Percentiles rank a stretch among this genome's conserved stretches.
phyloP scores from a whole-genome alignment of 116 monocot genomes.

The Papilionanthe hybrid region DNA sequence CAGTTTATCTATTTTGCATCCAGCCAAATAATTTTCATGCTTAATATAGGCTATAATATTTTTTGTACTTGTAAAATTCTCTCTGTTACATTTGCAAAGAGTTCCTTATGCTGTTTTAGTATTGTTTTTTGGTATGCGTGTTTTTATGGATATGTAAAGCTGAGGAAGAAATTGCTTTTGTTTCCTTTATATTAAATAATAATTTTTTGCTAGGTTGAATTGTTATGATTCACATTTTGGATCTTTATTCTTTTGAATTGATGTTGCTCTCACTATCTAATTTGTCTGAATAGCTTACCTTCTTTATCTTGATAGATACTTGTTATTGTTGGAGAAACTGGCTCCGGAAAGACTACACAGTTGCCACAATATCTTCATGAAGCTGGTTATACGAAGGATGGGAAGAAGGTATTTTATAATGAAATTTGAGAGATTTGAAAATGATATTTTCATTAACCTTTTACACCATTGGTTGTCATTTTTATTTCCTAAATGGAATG shows the following conservation, averaged over 20 bases:
- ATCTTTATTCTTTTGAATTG: neutral
- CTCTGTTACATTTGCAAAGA: too few species aligned
- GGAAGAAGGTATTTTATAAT: constrained; percentile 31
- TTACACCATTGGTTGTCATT: too few species aligned
- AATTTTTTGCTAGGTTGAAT: neutral
- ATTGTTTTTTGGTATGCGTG: too few species aligned
- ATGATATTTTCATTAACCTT: too few species aligned
- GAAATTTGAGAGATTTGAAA: too few species aligned
- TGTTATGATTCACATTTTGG: neutral
- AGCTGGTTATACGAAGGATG: constrained; percentile 78
- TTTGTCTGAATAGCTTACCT: neutral
- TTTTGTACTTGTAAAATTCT: neutral
- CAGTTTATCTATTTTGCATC: too few species aligned
- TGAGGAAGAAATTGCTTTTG: neutral
- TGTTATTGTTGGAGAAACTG: constrained; percentile 99
- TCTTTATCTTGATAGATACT: constrained; percentile 52
- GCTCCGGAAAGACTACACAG: constrained; percentile 98
- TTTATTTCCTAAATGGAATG: neutral
- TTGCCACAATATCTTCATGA: constrained; percentile 99
- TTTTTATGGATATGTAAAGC: too few species aligned
- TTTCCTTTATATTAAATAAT: neutral
- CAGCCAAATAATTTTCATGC: too few species aligned
- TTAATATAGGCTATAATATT: too few species aligned
- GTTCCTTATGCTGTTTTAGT: too few species aligned
- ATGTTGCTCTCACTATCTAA: neutral